Conservation (phyloP, 345 rosid genomes). For the Balakata baccata region DNA sequence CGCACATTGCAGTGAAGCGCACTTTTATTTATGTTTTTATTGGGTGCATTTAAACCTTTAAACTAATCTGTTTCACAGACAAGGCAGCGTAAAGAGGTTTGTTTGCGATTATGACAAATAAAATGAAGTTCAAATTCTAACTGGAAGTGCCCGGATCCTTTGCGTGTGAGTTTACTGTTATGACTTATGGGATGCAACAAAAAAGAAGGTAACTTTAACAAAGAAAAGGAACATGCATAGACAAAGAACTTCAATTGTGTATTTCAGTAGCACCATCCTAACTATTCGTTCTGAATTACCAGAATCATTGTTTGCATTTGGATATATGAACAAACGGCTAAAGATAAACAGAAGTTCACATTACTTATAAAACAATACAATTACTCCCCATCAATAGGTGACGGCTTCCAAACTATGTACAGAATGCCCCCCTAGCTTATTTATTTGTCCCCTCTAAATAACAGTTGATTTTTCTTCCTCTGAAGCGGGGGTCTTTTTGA, state of each 20-base stretch:
- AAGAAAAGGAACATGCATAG: not conserved
- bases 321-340: not conserved
- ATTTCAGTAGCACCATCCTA: not conserved
- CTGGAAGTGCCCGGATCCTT: too few relatives aligned
- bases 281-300: not conserved
- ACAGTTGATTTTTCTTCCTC: not conserved
- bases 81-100: not conserved
- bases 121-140: too few relatives aligned
- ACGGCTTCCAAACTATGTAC: slow-evolving; percentile 13
- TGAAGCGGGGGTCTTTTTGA: too few relatives aligned
- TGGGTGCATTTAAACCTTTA: not conserved
- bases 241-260: not conserved
- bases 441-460: not conserved
- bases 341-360: not conserved
- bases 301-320: slow-evolving; percentile 1
- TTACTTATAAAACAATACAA: not conserved
- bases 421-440: not conserved
- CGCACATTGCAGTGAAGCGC: slow-evolving; percentile 8
- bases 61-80: not conserved
- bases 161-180: too few relatives aligned
- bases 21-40: not conserved
- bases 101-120: too few relatives aligned
- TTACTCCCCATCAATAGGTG: not conserved
- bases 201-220: not conserved
- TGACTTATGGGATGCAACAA: not conserved